Percentiles rank a stretch among this genome's conserved stretches.
Evolutionary conservation across 2,329 filamentous ascomycete genomes (phyloP).

Genomic region (Pestalotiopsis sp.): DNA sequence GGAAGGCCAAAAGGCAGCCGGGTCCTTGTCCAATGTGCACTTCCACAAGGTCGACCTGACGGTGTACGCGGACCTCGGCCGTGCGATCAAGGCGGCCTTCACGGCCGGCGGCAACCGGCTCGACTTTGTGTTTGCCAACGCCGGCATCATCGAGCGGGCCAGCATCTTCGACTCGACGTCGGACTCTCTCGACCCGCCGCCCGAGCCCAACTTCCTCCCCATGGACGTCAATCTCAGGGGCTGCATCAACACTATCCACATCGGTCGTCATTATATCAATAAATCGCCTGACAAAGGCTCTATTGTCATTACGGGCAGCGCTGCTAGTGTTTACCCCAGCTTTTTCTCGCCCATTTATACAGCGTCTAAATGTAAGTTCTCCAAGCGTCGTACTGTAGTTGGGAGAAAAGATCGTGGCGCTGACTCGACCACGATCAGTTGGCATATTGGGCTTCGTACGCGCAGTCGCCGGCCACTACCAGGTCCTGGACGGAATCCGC

Average conservation of each 20-base stretch:
- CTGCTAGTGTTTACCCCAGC: constrained; percentile 16
- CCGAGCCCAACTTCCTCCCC: constrained; percentile 6
- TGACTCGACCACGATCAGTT: neutral
- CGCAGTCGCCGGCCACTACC: neutral
- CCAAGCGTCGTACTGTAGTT: neutral
- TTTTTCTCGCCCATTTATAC: constrained; percentile 17
- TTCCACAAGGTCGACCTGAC: constrained; percentile 42
- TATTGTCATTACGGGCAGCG: constrained; percentile 17
- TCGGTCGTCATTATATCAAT: constrained; percentile 15
- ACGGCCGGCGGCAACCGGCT: constrained; percentile 31
- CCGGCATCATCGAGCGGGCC: constrained; percentile 43
- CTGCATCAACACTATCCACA: constrained; percentile 16
- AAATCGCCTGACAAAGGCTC: constrained; percentile 13
- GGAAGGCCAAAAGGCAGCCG: constrained; percentile 32
- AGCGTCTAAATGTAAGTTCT: constrained; percentile 16
- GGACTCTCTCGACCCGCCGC: constrained; percentile 4
- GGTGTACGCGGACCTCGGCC: constrained; percentile 28
- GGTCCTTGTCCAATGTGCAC: constrained; percentile 27
- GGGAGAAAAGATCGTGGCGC: neutral
- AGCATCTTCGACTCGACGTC: constrained; percentile 35
- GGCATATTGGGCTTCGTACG: neutral
- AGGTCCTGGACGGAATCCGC: neutral
- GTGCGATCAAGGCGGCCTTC: constrained; percentile 40
- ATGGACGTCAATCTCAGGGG: constrained; percentile 18
- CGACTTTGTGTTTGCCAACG: constrained; percentile 53